phyloP scores from a whole-genome alignment of 1,284 basidiomycete genomes.

The Apiotrichum sp. region DNA sequence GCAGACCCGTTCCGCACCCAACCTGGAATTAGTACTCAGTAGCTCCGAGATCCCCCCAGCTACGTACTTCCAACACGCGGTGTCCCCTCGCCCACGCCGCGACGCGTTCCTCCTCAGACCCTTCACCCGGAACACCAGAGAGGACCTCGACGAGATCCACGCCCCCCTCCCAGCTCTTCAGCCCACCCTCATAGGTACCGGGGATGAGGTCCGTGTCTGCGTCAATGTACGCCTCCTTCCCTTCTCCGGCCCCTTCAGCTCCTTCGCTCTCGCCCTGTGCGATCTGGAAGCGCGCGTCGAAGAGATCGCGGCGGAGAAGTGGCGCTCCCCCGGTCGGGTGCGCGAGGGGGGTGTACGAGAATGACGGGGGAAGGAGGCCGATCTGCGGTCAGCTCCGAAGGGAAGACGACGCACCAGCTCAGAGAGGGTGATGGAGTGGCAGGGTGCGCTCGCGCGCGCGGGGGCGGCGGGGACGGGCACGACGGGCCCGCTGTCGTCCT shows the following conservation, averaged over 20 bases:
- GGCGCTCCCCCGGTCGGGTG: slow-evolving; percentile 21
- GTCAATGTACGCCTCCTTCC: slow-evolving; percentile 55
- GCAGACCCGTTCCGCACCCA: slow-evolving; percentile 88
- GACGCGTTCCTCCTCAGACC: slow-evolving; percentile 10
- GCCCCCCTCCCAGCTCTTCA: slow-evolving; percentile 98
- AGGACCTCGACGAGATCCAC: slow-evolving; percentile 65
- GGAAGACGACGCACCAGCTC: slow-evolving; percentile 5
- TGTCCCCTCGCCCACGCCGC: slow-evolving; percentile 47
- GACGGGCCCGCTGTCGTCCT: slow-evolving; percentile 21
- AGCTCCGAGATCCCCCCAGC: not conserved
- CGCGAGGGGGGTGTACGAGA: slow-evolving; percentile 39
- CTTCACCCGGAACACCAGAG: not conserved
- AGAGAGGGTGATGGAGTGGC: slow-evolving; percentile 26
- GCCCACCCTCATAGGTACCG: slow-evolving; percentile 87
- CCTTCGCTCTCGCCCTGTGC: slow-evolving; percentile 46
- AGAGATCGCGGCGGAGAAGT: slow-evolving; percentile 70
- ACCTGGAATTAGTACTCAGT: slow-evolving; percentile 51
- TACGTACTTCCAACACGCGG: slow-evolving; percentile 59
- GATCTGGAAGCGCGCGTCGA: slow-evolving; percentile 88
- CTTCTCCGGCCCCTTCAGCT: slow-evolving; percentile 1
- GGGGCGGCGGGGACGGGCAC: not conserved
- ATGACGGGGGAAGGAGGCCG: slow-evolving; percentile 35
- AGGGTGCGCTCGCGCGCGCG: slow-evolving; percentile 13
- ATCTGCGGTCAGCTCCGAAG: slow-evolving; percentile 21
- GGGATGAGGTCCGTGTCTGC: slow-evolving; percentile 85